Percentiles rank a stretch among this genome's conserved stretches.
Evolutionary conservation across 2,329 filamentous ascomycete species (phyloP).

Genomic region (Cladosporium sp.): DNA sequence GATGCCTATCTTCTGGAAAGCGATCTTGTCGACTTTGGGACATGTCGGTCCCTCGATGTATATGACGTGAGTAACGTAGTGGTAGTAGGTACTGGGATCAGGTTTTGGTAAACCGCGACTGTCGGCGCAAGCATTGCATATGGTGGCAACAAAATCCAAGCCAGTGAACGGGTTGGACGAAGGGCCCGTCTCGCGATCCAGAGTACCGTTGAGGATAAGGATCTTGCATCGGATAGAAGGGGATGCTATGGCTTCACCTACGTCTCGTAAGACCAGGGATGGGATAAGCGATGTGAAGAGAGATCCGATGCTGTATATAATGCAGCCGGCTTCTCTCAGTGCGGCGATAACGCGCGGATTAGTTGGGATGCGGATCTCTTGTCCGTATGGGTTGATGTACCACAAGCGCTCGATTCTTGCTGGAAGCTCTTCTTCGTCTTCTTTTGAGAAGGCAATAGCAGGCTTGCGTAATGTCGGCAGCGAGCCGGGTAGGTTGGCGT

Average conservation of each 20-base stretch:
- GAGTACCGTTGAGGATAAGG: conserved; percentile 78
- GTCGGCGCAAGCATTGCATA: conserved; percentile 72
- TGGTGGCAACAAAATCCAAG: conserved; percentile 77
- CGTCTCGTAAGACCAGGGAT: conserved; percentile 73
- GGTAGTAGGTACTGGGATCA: conserved; percentile 53
- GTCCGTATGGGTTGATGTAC: conserved; percentile 99
- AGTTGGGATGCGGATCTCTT: conserved; percentile 83
- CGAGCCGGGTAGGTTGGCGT: conserved; percentile 79
- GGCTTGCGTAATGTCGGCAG: conserved; percentile 77
- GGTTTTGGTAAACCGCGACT: conserved; percentile 53
- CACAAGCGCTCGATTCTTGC: conserved; percentile 79
- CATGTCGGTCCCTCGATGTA: conserved; percentile 72
- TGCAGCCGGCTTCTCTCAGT: conserved; percentile 63
- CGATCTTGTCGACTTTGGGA: conserved; percentile 68
- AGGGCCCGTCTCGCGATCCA: conserved; percentile 86
- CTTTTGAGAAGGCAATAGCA: conserved; percentile 81
- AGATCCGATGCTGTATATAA: conserved; percentile 93
- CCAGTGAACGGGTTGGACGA: conserved; percentile 66
- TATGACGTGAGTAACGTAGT: conserved; percentile 81
- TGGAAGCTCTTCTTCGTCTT: conserved; percentile 71
- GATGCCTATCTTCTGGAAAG: conserved; percentile 68
- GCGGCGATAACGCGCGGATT: conserved; percentile 79
- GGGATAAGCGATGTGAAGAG: conserved; percentile 89
- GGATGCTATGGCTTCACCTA: conserved; percentile 63
- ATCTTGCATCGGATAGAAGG: conserved; percentile 68